Percentiles rank a stretch among this genome's conserved stretches.
Conservation (phyloP, 2,329 filamentous ascomycete genomes). For the Colletotrichum melonis region DNA sequence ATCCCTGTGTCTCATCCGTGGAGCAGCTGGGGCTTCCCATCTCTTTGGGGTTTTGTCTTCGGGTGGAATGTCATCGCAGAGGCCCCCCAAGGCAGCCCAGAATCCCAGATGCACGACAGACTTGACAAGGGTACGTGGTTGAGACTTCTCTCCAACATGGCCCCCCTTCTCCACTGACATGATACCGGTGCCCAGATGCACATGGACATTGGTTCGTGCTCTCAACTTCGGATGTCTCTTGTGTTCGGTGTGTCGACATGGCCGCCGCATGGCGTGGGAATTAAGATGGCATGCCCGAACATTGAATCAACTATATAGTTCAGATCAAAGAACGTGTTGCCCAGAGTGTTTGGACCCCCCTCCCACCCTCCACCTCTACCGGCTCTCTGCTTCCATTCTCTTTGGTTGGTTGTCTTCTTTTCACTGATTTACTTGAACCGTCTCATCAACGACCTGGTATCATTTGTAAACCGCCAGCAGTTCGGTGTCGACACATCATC, state of each 20-base stretch:
- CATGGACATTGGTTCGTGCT: constrained; percentile 25
- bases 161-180: constrained; percentile 31
- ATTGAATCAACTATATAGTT: constrained; percentile 29
- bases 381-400: constrained; percentile 18
- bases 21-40: background rate
- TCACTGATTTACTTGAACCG: background rate
- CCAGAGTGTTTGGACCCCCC: constrained; percentile 5
- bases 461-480: constrained; percentile 4
- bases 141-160: constrained; percentile 19
- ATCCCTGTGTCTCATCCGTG: constrained; percentile 17
- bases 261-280: background rate
- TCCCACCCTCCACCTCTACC: constrained; percentile 1
- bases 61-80: no score
- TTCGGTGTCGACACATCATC: constrained; percentile 17
- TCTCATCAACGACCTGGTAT: constrained; percentile 6
- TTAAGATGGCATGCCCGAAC: constrained; percentile 28
- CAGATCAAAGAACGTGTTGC: constrained; percentile 27
- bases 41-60: no score
- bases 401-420: constrained; percentile 6
- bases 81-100: no score
- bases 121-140: constrained; percentile 24
- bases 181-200: constrained; percentile 32
- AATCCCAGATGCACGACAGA: constrained; percentile 1
- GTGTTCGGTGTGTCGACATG: no score
- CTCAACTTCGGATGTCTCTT: constrained; percentile 24